Conservation (phyloP, 192 early-diverging fungal genomes). For the Spinellus fusiger region DNA sequence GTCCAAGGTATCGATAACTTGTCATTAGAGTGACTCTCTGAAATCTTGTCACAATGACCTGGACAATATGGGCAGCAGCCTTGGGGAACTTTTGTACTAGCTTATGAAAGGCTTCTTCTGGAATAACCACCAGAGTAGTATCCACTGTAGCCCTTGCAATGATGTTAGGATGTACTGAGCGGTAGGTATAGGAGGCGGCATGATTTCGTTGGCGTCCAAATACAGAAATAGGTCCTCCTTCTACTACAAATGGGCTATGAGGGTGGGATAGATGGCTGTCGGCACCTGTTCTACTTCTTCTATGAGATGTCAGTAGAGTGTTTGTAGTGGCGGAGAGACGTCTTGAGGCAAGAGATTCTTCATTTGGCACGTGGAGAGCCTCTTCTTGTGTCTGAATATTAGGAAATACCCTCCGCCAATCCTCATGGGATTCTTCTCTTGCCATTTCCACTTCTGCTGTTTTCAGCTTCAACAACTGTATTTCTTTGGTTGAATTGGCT, state of each 20-base stretch:
- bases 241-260: no score
- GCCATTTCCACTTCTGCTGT: neutral
- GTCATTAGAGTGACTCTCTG: slow-evolving; percentile 93
- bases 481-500: neutral
- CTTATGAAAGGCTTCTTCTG: slow-evolving; percentile 86
- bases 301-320: neutral
- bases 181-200: slow-evolving; percentile 14
- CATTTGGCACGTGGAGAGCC: neutral
- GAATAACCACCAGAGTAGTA: slow-evolving; percentile 91
- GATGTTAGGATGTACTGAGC: slow-evolving; percentile 66
- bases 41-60: slow-evolving; percentile 92
- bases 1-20: slow-evolving; percentile 80
- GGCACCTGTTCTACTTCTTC: neutral
- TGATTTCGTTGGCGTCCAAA: no score
- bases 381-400: slow-evolving; percentile 14
- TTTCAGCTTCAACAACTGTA: neutral
- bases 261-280: no score
- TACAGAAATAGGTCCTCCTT: no score
- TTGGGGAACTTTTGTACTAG: slow-evolving; percentile 87
- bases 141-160: slow-evolving; percentile 79
- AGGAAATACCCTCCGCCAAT: slow-evolving; percentile 32
- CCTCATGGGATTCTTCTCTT: slow-evolving; percentile 15
- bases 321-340: neutral
- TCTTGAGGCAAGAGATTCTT: neutral
- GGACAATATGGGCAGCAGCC: slow-evolving; percentile 90